phyloP scores from a whole-genome alignment of 2,329 filamentous ascomycete species.

The Bipolaris sorokiniana region DNA sequence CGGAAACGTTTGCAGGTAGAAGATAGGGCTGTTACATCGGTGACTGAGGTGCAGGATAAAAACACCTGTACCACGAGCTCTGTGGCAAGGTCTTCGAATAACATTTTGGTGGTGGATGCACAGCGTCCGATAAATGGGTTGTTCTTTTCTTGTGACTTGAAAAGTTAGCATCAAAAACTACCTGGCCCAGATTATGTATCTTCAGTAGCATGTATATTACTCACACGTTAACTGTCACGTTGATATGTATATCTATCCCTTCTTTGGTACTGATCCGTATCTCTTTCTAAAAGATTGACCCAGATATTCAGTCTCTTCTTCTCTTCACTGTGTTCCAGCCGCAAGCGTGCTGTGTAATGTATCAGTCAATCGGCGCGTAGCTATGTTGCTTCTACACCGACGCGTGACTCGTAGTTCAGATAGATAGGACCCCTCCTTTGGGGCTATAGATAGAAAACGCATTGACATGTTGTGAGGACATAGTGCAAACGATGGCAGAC shows the following conservation, averaged over 20 bases:
- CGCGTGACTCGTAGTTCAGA: slow-evolving; percentile 48
- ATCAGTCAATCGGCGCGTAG: slow-evolving; percentile 34
- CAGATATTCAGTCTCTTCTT: not conserved
- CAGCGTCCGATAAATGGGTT: not conserved
- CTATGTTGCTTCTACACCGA: slow-evolving; percentile 36
- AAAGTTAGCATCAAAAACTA: not conserved
- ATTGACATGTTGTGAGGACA: slow-evolving; percentile 34
- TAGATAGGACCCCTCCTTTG: slow-evolving; percentile 59
- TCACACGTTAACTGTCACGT: slow-evolving; percentile 13
- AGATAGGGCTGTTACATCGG: slow-evolving; percentile 61
- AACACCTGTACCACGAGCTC: slow-evolving; percentile 65
- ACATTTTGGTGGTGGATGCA: slow-evolving; percentile 52
- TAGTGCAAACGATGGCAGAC: slow-evolving; percentile 29
- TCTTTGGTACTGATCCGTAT: not conserved
- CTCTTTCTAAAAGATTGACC: not conserved
- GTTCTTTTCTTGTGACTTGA: not conserved
- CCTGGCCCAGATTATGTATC: not conserved
- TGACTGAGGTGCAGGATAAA: slow-evolving; percentile 58
- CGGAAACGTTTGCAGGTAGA: slow-evolving; percentile 62
- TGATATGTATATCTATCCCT: not conserved
- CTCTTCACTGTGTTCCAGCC: not conserved
- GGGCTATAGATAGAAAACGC: slow-evolving; percentile 55
- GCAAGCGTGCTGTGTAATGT: slow-evolving; percentile 11
- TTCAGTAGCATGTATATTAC: not conserved
- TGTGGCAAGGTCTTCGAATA: slow-evolving; percentile 61